Percentiles rank a stretch among this genome's conserved stretches.
Evolutionary conservation across 495 filamentous ascomycete genomes (phyloP).

Genomic region (Annulohypoxylon stygium): DNA sequence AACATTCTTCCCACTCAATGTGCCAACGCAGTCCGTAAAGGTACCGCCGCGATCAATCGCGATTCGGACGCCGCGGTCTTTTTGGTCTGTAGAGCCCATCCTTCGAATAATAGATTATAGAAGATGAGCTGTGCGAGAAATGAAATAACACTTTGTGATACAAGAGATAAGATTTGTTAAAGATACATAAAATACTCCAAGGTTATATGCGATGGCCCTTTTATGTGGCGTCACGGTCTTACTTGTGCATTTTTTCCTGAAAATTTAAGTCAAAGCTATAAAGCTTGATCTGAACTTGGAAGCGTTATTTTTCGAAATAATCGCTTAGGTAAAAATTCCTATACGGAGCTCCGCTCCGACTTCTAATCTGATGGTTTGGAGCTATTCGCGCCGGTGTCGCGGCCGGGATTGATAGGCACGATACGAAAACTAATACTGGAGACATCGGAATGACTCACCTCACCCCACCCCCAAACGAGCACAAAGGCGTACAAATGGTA

Average conservation of each 20-base stretch:
- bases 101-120: not conserved
- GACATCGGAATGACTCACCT: constrained; percentile 10
- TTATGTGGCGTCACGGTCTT: not conserved
- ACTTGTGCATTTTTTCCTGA: not conserved
- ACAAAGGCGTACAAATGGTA: constrained; percentile 1
- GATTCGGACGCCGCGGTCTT: constrained; percentile 66
- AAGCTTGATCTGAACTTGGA: not conserved
- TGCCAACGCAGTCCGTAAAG: constrained; percentile 79
- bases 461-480: constrained; percentile 3
- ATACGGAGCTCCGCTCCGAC: not conserved
- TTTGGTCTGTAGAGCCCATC: constrained; percentile 47
- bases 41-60: constrained; percentile 78
- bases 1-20: constrained; percentile 72
- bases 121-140: not conserved
- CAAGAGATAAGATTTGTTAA: not conserved
- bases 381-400: constrained; percentile 28
- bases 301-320: not conserved
- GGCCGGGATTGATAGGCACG: constrained; percentile 11
- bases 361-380: not conserved
- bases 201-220: not conserved
- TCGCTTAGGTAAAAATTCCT: not conserved
- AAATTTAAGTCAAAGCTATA: constrained; percentile 3
- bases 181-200: too few relatives aligned
- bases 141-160: not conserved
- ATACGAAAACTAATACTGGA: constrained; percentile 9